These are phyloP conservation scores for Alternaria novae-zelandiae DNA, from an alignment of 2,329 filamentous ascomycete species.

Conservation along the genomic window DNA sequence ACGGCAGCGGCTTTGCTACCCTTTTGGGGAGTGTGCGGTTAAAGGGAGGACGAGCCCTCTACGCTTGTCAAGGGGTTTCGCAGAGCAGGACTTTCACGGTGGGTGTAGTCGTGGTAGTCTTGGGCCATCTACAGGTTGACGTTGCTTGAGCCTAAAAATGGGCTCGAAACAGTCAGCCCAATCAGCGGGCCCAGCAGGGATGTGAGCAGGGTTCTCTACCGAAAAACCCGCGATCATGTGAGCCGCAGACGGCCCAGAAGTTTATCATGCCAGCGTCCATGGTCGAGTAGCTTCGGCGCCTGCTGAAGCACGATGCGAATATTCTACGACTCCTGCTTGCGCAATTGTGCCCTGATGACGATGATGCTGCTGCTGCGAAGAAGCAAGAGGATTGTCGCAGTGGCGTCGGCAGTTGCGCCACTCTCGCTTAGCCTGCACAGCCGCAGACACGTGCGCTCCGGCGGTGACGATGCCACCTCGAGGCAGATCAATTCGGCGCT, in stretches of 20 bases:
- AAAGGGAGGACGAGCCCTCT: conserved; percentile 26
- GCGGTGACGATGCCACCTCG: conserved; percentile 20
- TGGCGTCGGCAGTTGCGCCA: conserved; percentile 24
- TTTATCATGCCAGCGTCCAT: conserved; percentile 25
- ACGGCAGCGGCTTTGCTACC: conserved; percentile 43
- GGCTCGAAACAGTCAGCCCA: conserved; percentile 40
- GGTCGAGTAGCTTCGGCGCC: conserved; percentile 44
- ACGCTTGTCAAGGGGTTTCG: conserved; percentile 32
- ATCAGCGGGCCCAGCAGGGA: conserved; percentile 43
- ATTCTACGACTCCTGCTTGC: conserved; percentile 19
- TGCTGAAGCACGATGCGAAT: conserved; percentile 40
- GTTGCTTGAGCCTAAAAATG: conserved; percentile 48
- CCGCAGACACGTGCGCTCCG: neutral
- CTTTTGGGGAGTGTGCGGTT: conserved; percentile 32
- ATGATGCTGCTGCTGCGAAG: conserved; percentile 2
- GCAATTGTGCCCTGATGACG: conserved; percentile 17
- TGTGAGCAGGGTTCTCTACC: conserved; percentile 34
- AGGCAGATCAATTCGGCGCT: conserved; percentile 34
- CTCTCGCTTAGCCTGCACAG: conserved; percentile 14
- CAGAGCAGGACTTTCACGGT: conserved; percentile 31
- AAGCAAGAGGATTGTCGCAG: neutral
- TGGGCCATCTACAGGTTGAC: conserved; percentile 47
- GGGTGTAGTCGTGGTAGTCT: conserved; percentile 42
- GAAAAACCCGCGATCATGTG: conserved; percentile 38
- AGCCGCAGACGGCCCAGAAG: conserved; percentile 36